Base-by-base conservation (phyloP, 768 basidiomycete species). In the Stropharia rugosoannulata region DNA sequence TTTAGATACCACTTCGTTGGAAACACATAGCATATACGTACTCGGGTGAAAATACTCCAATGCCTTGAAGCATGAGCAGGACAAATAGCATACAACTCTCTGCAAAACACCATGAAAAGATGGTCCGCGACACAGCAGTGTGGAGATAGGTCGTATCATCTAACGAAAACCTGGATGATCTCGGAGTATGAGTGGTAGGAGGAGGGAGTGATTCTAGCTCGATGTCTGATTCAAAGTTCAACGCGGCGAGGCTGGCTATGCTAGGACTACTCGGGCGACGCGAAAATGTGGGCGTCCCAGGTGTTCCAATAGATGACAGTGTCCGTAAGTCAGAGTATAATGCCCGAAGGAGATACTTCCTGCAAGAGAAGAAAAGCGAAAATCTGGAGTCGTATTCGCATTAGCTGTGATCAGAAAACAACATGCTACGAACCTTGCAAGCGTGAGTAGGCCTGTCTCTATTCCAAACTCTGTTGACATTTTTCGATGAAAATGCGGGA, bases 51-150 rank as follows among this genome's bases (percentile, higher is more conserved):
- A 92, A 74, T 1, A 85, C 41, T 39, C 77, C 73, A 45, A 83
- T 50, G 2, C 80, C 87, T 70, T 94, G 91, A n/a, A 82, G 78
- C 69, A 93, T 80, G 5, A 93, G 73, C 54, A 93, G 74, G 11
- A 83, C 59, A 62, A 93, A 93, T 56, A 93, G 71, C 62, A 82
- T 80, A 58, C 85, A 86, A 49, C 85, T 83, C 70, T 93, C 92
- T 1, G 87, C 80, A 66, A 93, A 90, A 62, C 85, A 86, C 32
- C 83, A 69, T 0, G 89, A 80, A 62, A 94, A 93, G 6, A 85
- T 67, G 0, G 72, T 74, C 41, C 85, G 73, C 0, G 90, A 77
- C 0, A 90, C 64, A 3, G 68, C 66, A 0, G 85, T 82, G 59
- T 90, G 87, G 42, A 80, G 69, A 32, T 59, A 64, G 11, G 62